Evolutionary conservation across 345 rosid species (phyloP).

Genomic region (Eucalyptus grandis): DNA sequence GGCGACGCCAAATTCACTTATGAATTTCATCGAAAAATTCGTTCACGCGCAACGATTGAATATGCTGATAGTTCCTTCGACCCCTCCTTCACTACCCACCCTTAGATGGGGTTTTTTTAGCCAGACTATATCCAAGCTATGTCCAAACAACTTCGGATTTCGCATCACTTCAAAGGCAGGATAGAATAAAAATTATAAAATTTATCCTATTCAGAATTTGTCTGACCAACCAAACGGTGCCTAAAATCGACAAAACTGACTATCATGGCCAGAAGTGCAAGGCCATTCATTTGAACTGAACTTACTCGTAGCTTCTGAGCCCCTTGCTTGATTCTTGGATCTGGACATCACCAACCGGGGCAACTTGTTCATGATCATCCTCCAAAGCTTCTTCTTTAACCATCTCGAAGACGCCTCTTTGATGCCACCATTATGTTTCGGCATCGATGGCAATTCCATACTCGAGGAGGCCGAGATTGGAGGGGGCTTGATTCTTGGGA

Average conservation of each 20-base stretch:
- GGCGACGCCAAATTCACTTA: neutral
- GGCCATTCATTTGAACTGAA: neutral
- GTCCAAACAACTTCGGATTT: neutral
- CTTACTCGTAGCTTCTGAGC: neutral
- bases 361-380: neutral
- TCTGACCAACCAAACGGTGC: neutral
- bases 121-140: no score
- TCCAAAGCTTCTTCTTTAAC: constrained; percentile 34
- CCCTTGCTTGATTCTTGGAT: neutral
- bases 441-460: neutral
- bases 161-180: no score
- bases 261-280: neutral
- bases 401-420: constrained; percentile 5
- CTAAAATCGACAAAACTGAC: neutral
- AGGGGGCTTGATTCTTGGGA: constrained; percentile 16
- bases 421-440: neutral
- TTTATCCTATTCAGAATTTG: neutral
- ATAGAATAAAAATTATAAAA: no score
- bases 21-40: neutral
- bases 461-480: neutral
- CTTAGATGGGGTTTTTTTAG: no score
- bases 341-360: neutral
- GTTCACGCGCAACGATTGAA: neutral
- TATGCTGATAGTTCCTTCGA: neutral
- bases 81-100: neutral